Evolutionary conservation across 352 stramenopile species (phyloP), one percentile per base, ranked within the genome.

Genomic region (Globisporangium takayamanum): DNA sequence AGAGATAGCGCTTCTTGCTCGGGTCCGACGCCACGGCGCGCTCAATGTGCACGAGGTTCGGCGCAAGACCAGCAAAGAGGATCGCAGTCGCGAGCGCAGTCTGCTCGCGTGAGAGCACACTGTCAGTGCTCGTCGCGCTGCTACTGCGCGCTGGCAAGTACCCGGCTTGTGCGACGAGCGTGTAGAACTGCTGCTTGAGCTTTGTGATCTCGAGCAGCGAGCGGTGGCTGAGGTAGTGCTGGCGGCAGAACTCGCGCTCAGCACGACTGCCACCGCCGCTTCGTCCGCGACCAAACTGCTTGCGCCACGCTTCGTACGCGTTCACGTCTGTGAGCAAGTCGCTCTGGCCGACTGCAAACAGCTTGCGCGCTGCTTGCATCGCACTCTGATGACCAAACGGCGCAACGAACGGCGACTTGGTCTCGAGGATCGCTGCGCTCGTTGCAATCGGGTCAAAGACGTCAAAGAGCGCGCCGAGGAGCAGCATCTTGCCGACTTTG

Each of bases 401-500:
- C 18, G 82, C 80, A 8, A 91, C 78, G 55, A 94, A 94, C 48
- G 81, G 85, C n/a, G 80, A 92, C 50, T 87, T 87, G 20, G 80
- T 89, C 53, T 93, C 83, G 14, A 94, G 59, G 2, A 93, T 72
- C 10, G 85, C 85, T 0, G 81, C 85, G 46, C 81, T 86, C 0
- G 84, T 88, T 14, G 80, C 78, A 2, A 87, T 68, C 0, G 74
- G 68, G 37, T 86, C 89, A 59, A 81, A 83, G 44, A 94, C 98
- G 18, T 78, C 69, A 57, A 99, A 98, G 12, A 99, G 68, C 49
- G 88, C 84, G 16, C 93, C 96, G 49, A 97, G 91, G 20, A 99
- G 73, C 11, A 99, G 72, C 74, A 99, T 91, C 67, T 99, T 99
- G 28, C 92, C 97, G 20, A 99, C 73, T 65, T 96, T 88, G 18